These are phyloP conservation scores for Penicillium manginii DNA, from an alignment of 495 filamentous ascomycete genomes.

Conservation along the genomic window DNA sequence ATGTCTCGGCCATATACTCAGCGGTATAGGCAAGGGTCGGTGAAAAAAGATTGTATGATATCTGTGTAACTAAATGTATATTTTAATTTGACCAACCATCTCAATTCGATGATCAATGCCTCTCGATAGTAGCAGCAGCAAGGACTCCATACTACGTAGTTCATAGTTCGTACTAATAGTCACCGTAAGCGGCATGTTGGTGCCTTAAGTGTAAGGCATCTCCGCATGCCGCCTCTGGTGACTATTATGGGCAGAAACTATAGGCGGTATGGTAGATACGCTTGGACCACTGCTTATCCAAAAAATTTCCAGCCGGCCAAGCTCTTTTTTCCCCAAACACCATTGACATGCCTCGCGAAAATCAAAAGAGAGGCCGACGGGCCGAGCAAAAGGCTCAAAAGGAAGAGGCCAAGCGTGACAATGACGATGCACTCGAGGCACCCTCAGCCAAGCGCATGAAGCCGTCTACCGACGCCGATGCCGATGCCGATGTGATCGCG, in stretches of 20 bases:
- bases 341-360: conserved; percentile 55
- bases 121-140: background rate
- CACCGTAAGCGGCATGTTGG: too few relatives aligned
- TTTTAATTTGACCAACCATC: background rate
- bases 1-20: conserved; percentile 80
- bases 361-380: conserved; percentile 70
- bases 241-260: too few relatives aligned
- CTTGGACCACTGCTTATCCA: conserved; percentile 52
- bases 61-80: conserved; percentile 16
- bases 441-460: conserved; percentile 44
- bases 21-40: conserved; percentile 24
- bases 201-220: too few relatives aligned
- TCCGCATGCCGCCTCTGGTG: too few relatives aligned
- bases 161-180: too few relatives aligned
- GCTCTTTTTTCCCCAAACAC: conserved; percentile 16
- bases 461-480: conserved; percentile 28
- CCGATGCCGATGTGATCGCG: conserved; percentile 17
- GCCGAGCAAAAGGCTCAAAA: conserved; percentile 55
- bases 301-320: conserved; percentile 32
- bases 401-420: conserved; percentile 47
- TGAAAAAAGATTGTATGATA: conserved; percentile 31
- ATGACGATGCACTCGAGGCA: conserved; percentile 46
- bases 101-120: too few relatives aligned
- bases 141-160: too few relatives aligned
- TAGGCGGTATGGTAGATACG: conserved; percentile 15